Evolutionary conservation across 1,284 basidiomycete species (phyloP).

Genomic region (Inonotus obliquus): DNA sequence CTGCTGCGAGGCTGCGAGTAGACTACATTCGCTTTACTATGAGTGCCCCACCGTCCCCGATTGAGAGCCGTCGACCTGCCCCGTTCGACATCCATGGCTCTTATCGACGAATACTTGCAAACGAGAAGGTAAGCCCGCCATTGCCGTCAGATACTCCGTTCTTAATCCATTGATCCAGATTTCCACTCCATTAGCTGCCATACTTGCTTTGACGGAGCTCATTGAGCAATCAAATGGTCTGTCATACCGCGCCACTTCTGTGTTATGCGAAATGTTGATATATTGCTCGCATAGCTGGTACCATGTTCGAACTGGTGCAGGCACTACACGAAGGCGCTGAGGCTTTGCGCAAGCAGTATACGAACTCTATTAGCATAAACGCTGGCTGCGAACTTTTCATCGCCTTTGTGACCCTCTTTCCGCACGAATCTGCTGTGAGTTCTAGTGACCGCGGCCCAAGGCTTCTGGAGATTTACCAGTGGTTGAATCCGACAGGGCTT

Average conservation of each 20-base stretch:
- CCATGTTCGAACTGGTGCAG: conserved; percentile 87
- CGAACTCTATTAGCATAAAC: conserved; percentile 81
- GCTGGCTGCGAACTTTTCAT: conserved; percentile 91
- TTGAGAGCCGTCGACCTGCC: not conserved
- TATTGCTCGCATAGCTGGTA: conserved; percentile 51
- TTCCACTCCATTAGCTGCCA: conserved; percentile 84
- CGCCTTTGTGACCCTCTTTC: conserved; percentile 80
- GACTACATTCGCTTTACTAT: not conserved
- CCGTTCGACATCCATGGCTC: conserved; percentile 52
- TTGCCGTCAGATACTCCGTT: not conserved
- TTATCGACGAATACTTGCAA: conserved; percentile 49
- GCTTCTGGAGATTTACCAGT: conserved; percentile 13
- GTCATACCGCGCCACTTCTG: conserved; percentile 21
- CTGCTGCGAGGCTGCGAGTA: not conserved
- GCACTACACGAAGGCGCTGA: conserved; percentile 75
- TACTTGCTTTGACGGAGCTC: conserved; percentile 75
- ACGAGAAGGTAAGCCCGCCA: conserved; percentile 50
- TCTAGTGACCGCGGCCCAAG: not conserved
- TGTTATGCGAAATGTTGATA: conserved; percentile 12
- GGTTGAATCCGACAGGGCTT: conserved; percentile 54
- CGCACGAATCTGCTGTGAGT: conserved; percentile 75
- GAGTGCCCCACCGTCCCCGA: conserved; percentile 4
- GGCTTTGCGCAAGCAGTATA: conserved; percentile 55
- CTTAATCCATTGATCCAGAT: conserved; percentile 41
- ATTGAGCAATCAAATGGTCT: conserved; percentile 70